Conservation (phyloP, 2,329 filamentous ascomycete species). For the Aspergillus neoniger region DNA sequence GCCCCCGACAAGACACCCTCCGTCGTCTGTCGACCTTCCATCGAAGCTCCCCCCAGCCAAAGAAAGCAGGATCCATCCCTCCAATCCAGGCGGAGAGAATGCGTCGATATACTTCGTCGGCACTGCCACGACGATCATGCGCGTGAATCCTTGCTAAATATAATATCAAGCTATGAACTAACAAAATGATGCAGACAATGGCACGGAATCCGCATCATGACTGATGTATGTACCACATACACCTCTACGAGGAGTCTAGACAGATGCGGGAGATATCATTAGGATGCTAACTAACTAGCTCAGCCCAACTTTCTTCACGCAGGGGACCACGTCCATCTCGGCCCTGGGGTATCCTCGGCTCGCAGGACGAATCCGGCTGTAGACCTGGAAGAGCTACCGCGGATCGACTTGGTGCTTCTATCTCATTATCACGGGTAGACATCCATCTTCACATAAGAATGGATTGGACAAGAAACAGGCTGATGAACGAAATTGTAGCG, state of each 20-base stretch:
- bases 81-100: slow-evolving; percentile 33
- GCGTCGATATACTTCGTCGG: slow-evolving; percentile 44
- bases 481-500: slow-evolving; percentile 26
- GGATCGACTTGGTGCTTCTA: slow-evolving; percentile 61
- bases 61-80: slow-evolving; percentile 48
- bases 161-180: neutral
- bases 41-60: slow-evolving; percentile 46
- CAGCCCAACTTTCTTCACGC: slow-evolving; percentile 66
- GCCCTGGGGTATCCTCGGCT: slow-evolving; percentile 60
- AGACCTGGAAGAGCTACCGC: slow-evolving; percentile 60
- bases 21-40: slow-evolving; percentile 33
- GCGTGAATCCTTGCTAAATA: neutral
- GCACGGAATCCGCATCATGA: slow-evolving; percentile 44
- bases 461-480: neutral
- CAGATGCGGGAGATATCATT: too few relatives aligned
- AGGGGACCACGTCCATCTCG: slow-evolving; percentile 67
- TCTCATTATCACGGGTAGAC: slow-evolving; percentile 63
- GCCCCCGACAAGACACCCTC: slow-evolving; percentile 34
- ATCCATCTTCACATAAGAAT: neutral
- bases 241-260: too few relatives aligned
- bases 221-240: slow-evolving; percentile 31
- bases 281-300: too few relatives aligned
- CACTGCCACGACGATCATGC: slow-evolving; percentile 44
- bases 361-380: slow-evolving; percentile 62
- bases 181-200: slow-evolving; percentile 35